Evolutionary conservation across 495 filamentous ascomycete genomes (phyloP).

Genomic region (Tuber magnatum): DNA sequence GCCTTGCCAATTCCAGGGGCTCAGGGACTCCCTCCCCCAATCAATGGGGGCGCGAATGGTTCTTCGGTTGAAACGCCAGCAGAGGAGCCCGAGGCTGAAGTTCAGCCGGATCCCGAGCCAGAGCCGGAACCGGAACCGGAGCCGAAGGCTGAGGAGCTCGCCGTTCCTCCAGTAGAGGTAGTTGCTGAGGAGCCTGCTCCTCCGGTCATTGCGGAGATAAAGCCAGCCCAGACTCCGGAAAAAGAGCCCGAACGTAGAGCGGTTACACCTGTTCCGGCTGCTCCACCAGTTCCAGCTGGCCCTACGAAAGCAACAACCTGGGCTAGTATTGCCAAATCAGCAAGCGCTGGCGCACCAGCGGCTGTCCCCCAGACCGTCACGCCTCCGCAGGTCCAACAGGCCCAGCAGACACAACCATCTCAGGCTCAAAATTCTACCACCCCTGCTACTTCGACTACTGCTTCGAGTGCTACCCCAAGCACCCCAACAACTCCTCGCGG

Average conservation of each 20-base stretch:
- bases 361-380: slow-evolving; percentile 45
- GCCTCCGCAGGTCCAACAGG: slow-evolving; percentile 46
- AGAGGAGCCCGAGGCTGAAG: slow-evolving; percentile 45
- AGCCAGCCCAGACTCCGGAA: slow-evolving; percentile 54
- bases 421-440: slow-evolving; percentile 36
- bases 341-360: slow-evolving; percentile 27
- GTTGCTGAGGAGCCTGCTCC: slow-evolving; percentile 18
- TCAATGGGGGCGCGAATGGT: slow-evolving; percentile 41
- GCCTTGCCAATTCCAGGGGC: slow-evolving; percentile 43
- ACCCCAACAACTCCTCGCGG: slow-evolving; percentile 24
- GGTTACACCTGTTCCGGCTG: slow-evolving; percentile 29
- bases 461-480: slow-evolving; percentile 12
- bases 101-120: slow-evolving; percentile 46
- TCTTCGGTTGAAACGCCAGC: slow-evolving; percentile 37
- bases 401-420: slow-evolving; percentile 35
- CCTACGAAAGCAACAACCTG: slow-evolving; percentile 71
- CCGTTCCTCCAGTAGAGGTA: slow-evolving; percentile 11
- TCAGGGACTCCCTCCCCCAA: slow-evolving; percentile 39
- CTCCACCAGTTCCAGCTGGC: slow-evolving; percentile 45
- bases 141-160: slow-evolving; percentile 43
- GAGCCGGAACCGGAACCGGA: slow-evolving; percentile 43
- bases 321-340: slow-evolving; percentile 63
- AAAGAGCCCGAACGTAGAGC: slow-evolving; percentile 35
- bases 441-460: slow-evolving; percentile 11
- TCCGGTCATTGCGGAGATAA: slow-evolving; percentile 46